These are phyloP conservation scores for Myriangium duriaei DNA, from an alignment of 2,329 filamentous ascomycete species.

Conservation along the genomic window DNA sequence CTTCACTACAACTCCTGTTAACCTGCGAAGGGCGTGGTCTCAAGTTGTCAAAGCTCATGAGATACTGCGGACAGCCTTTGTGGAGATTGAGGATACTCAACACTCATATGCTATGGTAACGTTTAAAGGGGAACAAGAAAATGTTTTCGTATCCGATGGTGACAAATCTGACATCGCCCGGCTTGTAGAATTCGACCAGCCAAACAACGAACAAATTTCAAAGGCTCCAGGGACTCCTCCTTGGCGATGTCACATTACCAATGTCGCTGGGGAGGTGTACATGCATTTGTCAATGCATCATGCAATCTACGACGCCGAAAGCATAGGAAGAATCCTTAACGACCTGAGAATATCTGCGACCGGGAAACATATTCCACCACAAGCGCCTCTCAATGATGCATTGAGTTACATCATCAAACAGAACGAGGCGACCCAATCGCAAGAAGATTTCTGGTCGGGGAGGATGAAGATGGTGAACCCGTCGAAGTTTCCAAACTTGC, in stretches of 20 bases:
- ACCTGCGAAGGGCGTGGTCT: conserved; percentile 48
- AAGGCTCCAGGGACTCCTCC: conserved; percentile 41
- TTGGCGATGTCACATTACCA: conserved; percentile 49
- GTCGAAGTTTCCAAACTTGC: conserved; percentile 65
- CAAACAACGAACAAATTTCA: conserved; percentile 23
- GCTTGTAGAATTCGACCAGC: not conserved
- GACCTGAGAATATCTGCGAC: conserved; percentile 40
- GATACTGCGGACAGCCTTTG: conserved; percentile 68
- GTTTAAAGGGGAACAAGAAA: conserved; percentile 28
- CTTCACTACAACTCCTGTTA: conserved; percentile 23
- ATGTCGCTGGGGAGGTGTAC: conserved; percentile 14
- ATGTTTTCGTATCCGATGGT: not conserved
- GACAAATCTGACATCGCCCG: conserved; percentile 1
- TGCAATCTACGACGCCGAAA: conserved; percentile 73
- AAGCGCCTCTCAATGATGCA: conserved; percentile 29
- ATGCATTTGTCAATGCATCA: conserved; percentile 56
- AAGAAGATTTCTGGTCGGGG: conserved; percentile 50
- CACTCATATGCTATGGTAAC: conserved; percentile 65
- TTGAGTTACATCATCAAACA: conserved; percentile 34
- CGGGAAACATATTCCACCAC: conserved; percentile 15
- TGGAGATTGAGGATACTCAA: conserved; percentile 45
- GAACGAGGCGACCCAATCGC: conserved; percentile 21
- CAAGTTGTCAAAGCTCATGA: conserved; percentile 43
- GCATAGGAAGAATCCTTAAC: conserved; percentile 51
- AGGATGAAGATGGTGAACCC: conserved; percentile 28